Evolutionary conservation across 306 rosid species (phyloP), one percentile per base, ranked within the genome.

Genomic region (Glycine soja): DNA sequence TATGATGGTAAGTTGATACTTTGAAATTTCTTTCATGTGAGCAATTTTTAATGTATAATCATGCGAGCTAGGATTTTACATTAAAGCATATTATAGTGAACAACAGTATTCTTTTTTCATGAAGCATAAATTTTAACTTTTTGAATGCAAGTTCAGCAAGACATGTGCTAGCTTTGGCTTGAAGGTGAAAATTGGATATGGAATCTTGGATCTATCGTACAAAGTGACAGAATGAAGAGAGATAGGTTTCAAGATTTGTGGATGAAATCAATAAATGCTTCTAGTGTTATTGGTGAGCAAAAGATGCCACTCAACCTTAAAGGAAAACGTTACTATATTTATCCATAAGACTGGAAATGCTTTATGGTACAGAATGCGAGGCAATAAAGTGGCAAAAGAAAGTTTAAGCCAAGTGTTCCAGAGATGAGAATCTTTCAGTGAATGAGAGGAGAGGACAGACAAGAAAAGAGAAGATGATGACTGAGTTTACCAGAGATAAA

Each of bases 1-100:
- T 83, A 93, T 95, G 94, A 90, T 95, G 99, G 99, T 95, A 88
- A 90, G 97, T 78, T 73, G 53, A 68, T 65, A 43, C 70, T 67
- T 65, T 5, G 30, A 81, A 71, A 78, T 61, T 72, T 81, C 63
- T 71, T 63, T 82, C 53, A 65, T n/a, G 50, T 48, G 43, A 46
- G n/a, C 65, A 70, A 19, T 36, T 56, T 53, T 65, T 59, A 11
- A 68, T 54, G 40, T 77, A 64, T 36, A 72, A 13, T 47, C 58
- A 58, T 72, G 83, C 75, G 40, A 71, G 68, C n/a, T 47, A 43
- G 47, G 62, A 90, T 88, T 85, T 74, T 67, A 38, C 79, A 83
- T 51, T 74, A 74, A 69, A 38, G 52, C 46, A 69, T 51, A 78
- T 72, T 19, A 24, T 36, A 46, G 48, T 24, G 30, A 42, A 57